Percentiles rank a stretch among this genome's conserved stretches.
Conservation (phyloP, 345 rosid genomes). For the Euphorbia tirucalli region DNA sequence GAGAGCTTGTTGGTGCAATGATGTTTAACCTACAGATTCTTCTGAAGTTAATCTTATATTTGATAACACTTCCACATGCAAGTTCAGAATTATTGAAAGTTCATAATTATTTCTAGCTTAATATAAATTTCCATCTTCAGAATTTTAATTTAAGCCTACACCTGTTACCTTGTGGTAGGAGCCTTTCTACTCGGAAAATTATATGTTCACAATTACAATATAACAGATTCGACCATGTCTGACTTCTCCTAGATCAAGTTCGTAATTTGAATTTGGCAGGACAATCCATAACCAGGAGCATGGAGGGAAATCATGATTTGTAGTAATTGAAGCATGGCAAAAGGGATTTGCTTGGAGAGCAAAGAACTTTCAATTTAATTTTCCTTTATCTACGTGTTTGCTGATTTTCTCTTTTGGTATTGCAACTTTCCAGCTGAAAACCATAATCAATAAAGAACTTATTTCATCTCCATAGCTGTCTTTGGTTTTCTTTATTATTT, state of each 20-base stretch:
- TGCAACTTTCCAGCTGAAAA: background rate
- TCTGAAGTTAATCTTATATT: background rate
- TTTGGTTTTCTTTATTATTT: too few species aligned
- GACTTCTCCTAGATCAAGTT: background rate
- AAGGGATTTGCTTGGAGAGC: background rate
- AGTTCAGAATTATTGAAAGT: too few species aligned
- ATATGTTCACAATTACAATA: too few species aligned
- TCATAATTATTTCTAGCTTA: background rate
- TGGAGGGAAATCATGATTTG: background rate
- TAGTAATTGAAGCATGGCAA: background rate
- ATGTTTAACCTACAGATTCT: background rate
- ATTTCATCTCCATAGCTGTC: too few species aligned
- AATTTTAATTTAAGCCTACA: background rate
- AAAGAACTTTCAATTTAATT: background rate
- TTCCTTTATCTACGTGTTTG: background rate
- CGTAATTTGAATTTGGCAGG: too few species aligned
- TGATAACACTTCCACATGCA: background rate
- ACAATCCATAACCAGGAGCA: background rate
- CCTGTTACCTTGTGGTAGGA: too few species aligned
- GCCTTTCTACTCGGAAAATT: background rate
- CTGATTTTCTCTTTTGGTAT: background rate
- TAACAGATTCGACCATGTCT: too few species aligned
- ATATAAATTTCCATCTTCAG: background rate
- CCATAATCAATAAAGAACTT: background rate
- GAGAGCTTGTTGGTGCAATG: background rate